A percentile compares a stretch with the other conserved stretches of the same genome.
Evolutionary conservation across 306 rosid genomes (phyloP).

Genomic region (Albizia julibrissin): DNA sequence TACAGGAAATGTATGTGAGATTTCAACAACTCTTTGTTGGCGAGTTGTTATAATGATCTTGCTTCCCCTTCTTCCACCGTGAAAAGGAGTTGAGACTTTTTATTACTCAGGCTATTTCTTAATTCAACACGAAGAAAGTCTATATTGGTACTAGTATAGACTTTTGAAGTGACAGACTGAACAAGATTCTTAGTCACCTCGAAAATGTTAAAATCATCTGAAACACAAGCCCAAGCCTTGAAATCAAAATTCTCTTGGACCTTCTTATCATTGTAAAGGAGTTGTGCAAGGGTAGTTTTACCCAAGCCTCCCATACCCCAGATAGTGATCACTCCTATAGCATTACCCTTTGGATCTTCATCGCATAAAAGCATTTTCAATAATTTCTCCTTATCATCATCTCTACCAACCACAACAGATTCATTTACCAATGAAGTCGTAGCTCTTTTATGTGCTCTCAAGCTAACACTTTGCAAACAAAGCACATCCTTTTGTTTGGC

Average conservation of each 20-base stretch:
- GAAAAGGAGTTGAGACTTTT: slow-evolving; percentile 37
- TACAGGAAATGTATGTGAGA: slow-evolving; percentile 40
- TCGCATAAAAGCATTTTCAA: slow-evolving; percentile 25
- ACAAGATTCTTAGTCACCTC: slow-evolving; percentile 42
- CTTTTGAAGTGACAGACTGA: slow-evolving; percentile 25
- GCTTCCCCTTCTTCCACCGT: slow-evolving; percentile 43
- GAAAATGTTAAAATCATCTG: slow-evolving; percentile 40
- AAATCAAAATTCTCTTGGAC: slow-evolving; percentile 25
- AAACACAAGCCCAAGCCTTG: slow-evolving; percentile 39
- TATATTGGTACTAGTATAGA: slow-evolving; percentile 31
- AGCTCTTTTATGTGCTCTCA: slow-evolving; percentile 18
- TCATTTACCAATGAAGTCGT: slow-evolving; percentile 49
- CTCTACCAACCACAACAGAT: slow-evolving; percentile 40
- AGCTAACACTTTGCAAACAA: slow-evolving; percentile 38
- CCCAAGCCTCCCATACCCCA: slow-evolving; percentile 44
- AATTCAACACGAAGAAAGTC: slow-evolving; percentile 47
- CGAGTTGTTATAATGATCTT: slow-evolving; percentile 48
- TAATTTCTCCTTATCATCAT: slow-evolving; percentile 35
- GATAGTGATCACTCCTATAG: slow-evolving; percentile 26
- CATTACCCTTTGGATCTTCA: neutral
- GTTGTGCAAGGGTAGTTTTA: slow-evolving; percentile 45
- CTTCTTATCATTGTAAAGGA: slow-evolving; percentile 23
- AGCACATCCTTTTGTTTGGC: slow-evolving; percentile 43
- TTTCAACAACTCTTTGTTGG: slow-evolving; percentile 34
- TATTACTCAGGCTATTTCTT: slow-evolving; percentile 30